Evolutionary conservation across 75 land plant species (phyloP).

Genomic region (Cryptomeria japonica): DNA sequence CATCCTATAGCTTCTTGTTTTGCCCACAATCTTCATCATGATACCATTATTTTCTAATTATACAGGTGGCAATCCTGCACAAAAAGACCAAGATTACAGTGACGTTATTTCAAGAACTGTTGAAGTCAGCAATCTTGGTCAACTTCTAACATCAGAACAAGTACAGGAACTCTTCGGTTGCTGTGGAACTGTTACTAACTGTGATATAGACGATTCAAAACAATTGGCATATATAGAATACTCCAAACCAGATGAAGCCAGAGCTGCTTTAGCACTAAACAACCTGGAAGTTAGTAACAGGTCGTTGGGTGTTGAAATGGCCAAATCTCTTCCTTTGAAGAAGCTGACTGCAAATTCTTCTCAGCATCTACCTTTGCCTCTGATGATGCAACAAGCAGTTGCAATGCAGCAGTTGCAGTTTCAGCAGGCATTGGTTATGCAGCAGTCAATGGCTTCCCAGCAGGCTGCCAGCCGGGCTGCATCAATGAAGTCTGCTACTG

Average conservation of each 20-base stretch:
- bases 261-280: constrained; percentile 79
- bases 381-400: constrained; percentile 99
- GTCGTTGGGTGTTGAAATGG: constrained; percentile 85
- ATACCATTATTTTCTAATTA: neutral
- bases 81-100: constrained; percentile 24
- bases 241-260: constrained; percentile 91
- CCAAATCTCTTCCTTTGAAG: constrained; percentile 62
- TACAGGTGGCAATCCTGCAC: constrained; percentile 1
- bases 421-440: constrained; percentile 95
- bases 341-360: constrained; percentile 18
- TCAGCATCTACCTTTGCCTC: constrained; percentile 53
- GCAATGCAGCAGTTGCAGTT: constrained; percentile 97
- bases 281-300: constrained; percentile 90
- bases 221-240: constrained; percentile 91
- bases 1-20: neutral
- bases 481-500: constrained; percentile 94
- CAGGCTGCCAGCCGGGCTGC: constrained; percentile 95
- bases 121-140: constrained; percentile 88
- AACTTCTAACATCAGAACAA: constrained; percentile 84
- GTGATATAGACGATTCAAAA: constrained; percentile 79
- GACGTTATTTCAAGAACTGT: constrained; percentile 69
- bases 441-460: constrained; percentile 87
- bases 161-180: constrained; percentile 75
- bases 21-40: neutral
- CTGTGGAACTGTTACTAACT: constrained; percentile 79